Conservation (phyloP, 1,284 basidiomycete species). For the Ustilago curta region DNA sequence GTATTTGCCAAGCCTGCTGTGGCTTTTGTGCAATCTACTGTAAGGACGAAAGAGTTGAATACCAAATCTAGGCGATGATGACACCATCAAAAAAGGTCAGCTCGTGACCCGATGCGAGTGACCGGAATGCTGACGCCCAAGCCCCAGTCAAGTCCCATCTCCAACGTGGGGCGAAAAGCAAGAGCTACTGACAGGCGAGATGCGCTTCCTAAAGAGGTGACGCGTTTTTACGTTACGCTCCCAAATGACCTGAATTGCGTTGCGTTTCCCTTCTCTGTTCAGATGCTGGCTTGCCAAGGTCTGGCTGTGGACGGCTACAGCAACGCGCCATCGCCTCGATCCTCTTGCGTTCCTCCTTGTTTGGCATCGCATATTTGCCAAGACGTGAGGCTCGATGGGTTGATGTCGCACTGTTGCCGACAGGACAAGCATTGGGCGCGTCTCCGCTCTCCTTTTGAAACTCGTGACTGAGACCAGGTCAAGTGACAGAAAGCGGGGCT, state of each 20-base stretch:
- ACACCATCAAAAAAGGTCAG: not conserved
- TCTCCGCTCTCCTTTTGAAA: no score
- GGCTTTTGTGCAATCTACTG: not conserved
- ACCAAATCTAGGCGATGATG: not conserved
- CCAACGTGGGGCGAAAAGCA: not conserved
- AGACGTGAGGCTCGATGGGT: no score
- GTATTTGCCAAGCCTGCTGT: no score
- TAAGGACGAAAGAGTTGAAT: not conserved
- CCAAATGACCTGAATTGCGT: constrained; percentile 19
- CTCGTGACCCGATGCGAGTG: not conserved
- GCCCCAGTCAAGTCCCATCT: not conserved
- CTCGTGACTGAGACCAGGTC: no score
- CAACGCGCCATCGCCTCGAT: no score
- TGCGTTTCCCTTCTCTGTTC: not conserved
- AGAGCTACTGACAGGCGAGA: constrained; percentile 3
- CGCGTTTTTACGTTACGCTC: not conserved
- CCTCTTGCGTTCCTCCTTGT: no score
- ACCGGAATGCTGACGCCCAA: constrained; percentile 6
- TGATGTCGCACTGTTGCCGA: no score
- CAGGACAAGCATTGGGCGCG: no score
- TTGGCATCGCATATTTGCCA: no score
- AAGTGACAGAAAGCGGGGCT: no score
- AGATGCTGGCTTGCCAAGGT: not conserved
- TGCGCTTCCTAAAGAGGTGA: constrained; percentile 3
- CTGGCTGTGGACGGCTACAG: not conserved